These are phyloP conservation scores for Bathelium albidoporum DNA, from an alignment of 495 filamentous ascomycete species.

Conservation along the genomic window DNA sequence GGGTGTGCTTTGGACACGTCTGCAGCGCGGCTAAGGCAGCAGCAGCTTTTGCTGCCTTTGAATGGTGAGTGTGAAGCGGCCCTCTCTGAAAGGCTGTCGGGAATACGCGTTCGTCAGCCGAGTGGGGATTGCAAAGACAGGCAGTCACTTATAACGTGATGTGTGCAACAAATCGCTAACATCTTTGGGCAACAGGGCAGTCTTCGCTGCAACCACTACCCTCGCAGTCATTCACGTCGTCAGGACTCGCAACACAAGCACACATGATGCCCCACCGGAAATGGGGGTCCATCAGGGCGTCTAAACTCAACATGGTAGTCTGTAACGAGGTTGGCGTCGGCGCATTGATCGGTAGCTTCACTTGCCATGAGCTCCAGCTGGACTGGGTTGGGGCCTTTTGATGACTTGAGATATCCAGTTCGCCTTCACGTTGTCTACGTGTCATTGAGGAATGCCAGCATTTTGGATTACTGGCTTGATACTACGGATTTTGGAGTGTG, in stretches of 20 bases:
- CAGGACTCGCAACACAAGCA: slow-evolving; percentile 19
- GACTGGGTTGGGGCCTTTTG: neutral
- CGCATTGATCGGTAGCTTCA: neutral
- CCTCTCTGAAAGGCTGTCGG: no score
- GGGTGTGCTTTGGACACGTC: slow-evolving; percentile 37
- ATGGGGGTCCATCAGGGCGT: slow-evolving; percentile 30
- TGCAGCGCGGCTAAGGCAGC: slow-evolving; percentile 44
- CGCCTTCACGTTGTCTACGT: neutral
- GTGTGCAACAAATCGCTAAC: neutral
- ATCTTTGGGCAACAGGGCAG: slow-evolving; percentile 31
- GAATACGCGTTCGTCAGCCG: no score
- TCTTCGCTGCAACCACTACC: slow-evolving; percentile 42
- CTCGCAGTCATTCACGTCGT: slow-evolving; percentile 32
- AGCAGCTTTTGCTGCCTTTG: slow-evolving; percentile 45
- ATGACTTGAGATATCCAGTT: neutral
- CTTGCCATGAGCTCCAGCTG: neutral
- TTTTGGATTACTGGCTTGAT: neutral
- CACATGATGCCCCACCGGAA: slow-evolving; percentile 21
- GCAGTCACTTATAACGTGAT: no score
- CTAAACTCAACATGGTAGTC: slow-evolving; percentile 11
- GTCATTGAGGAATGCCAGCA: neutral
- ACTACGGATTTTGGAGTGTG: neutral
- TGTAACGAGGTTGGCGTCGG: neutral
- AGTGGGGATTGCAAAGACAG: no score
- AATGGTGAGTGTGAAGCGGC: slow-evolving; percentile 40